Base-by-base conservation (phyloP, 306 rosid genomes). In the Crotalaria pallida region DNA sequence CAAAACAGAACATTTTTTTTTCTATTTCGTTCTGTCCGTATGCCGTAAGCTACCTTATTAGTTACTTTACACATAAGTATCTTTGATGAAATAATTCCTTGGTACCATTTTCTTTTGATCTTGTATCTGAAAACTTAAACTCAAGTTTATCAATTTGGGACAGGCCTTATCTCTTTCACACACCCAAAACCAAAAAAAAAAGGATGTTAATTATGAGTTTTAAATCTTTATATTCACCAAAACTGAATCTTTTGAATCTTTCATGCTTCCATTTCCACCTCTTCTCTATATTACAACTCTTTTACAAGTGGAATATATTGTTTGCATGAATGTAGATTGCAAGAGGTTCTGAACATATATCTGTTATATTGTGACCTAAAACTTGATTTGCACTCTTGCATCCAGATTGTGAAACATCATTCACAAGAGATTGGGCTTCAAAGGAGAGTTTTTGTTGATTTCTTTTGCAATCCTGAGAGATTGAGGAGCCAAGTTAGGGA, bases 391-490 rank as follows among this genome's bases (percentile, higher is more conserved):
- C 40, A 13, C 40, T 45, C 3, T 73, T 58, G 10, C 56, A 51
- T 69, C 78, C 89, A 94, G 98, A 94, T 94, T 74, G 96, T 94
- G 29, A 94, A 90, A 67, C 98, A 90, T 81, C 98, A 88, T 65
- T 78, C 94, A 31, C 88, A 90, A 74, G 99, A 91, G 78, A 87
- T 86, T 55, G 92, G 87, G 57, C 92, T 88, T 58, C 99, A 91
- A 80, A 83, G 99, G 55, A 79, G 95, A 16, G 97, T 94, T 41
- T 91, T 87, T 2, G 96, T 88, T 8, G 97, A 94, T 82, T 94
- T 94, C 91, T 94, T 94, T 50, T 88, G 97, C 85, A 91, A 94
- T 83, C 92, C 98, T 0, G 98, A 94, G 65, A 87, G 95, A 8
- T 40, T 87, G 77, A 88, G 89, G 87, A 88, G 74, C 77, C 97